Base-by-base conservation (phyloP, 768 basidiomycete species). In the Collybiopsis confluens region DNA sequence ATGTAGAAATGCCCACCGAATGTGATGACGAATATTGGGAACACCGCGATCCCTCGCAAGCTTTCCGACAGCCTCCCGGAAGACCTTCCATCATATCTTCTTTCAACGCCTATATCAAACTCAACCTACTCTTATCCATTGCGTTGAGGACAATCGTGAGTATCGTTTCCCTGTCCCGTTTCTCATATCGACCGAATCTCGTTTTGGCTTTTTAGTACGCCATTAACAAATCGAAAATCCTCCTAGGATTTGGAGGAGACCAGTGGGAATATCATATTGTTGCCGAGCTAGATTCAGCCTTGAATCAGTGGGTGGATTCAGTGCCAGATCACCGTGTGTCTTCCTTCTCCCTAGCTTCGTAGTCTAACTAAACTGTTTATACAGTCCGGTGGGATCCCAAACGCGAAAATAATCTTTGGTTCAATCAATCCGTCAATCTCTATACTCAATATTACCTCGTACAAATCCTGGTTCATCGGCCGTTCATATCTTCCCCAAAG, bases 21-120 rank as follows among this genome's bases (percentile, higher is more conserved):
- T 80, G 82, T 18, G 85, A 87, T 52, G 86, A 88, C 60, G 83
- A 86, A 46, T 85, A 79, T 54, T 86, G 83, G 83, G 73, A 73
- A 9, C 68, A 63, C 52, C 67, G 59, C 26, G 76, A 77, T 36
- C 71, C 72, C 0, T 67, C 64, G 4, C 65, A 65, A 26, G 66
- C 68, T 5, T 84, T 82, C 65, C 72, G 71, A 43, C 85, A 86
- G 54, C 86, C 86, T 1, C 60, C 67, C 5, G 73, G 68, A 7
- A 73, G 73, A 54, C 76, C 80, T 1, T 76, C 79, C 1, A 61
- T 58, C 2, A 54, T 82, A 4, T 55, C 80, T 1, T 74, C 67
- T 50, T 83, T 81, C 53, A 72, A 72, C 52, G 68, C 62, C 27
- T 64, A 65, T 18, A 64, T 82, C 47, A 79, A 77, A 57, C 70